phyloP scores from a whole-genome alignment of 2,329 filamentous ascomycete genomes.

The Cytospora chrysosperma region DNA sequence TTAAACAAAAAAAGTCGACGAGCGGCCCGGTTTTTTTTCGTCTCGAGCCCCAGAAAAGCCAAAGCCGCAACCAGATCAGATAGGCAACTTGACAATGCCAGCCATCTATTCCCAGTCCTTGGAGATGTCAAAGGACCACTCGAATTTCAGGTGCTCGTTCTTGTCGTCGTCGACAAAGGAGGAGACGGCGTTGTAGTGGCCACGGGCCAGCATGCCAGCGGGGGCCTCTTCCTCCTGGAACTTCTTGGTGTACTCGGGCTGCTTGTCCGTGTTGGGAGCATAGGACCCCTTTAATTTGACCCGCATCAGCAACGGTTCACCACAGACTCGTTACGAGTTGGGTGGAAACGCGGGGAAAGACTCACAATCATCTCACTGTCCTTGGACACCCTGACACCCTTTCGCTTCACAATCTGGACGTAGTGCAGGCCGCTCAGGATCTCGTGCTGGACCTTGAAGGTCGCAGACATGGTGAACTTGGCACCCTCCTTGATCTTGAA shows the following conservation, averaged over 20 bases:
- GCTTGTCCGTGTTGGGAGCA: conserved; percentile 86
- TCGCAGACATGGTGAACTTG: conserved; percentile 90
- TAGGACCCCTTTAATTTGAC: conserved; percentile 70
- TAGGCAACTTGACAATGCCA: neutral
- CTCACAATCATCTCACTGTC: conserved; percentile 96
- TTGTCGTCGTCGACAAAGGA: conserved; percentile 96
- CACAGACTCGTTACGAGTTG: neutral
- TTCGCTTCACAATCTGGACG: conserved; percentile 88
- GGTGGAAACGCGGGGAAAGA: too few relatives aligned
- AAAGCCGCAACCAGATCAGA: neutral
- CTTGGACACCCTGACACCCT: conserved; percentile 84
- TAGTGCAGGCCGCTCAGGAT: conserved; percentile 95
- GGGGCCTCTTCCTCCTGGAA: conserved; percentile 93
- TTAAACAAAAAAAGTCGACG: neutral
- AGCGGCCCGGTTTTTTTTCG: neutral
- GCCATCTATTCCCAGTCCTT: conserved; percentile 77
- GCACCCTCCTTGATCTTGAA: conserved; percentile 97
- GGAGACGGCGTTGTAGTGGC: conserved; percentile 84
- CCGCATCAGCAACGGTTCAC: conserved; percentile 29
- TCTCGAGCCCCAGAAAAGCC: neutral
- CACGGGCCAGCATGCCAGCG: conserved; percentile 83
- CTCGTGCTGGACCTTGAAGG: conserved; percentile 95
- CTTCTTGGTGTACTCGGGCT: conserved; percentile 82
- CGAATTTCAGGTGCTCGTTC: conserved; percentile 84
- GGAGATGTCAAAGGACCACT: conserved; percentile 94